Evolutionary conservation across 352 stramenopile genomes (phyloP).

Genomic region (Globisporangium ultimum): DNA sequence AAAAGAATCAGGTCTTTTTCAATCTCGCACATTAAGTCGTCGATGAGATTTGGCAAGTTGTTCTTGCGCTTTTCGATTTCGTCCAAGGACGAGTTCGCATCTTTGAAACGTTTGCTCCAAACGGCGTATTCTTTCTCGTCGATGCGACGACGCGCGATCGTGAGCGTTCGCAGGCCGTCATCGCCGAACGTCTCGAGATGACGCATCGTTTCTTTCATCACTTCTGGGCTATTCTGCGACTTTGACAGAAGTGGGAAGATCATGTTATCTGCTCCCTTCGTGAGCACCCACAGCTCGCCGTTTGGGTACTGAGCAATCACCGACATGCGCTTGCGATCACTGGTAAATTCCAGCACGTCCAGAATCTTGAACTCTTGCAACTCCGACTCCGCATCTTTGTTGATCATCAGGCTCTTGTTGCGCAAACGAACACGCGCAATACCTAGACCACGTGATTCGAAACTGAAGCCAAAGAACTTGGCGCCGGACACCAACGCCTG

Average conservation of each 20-base stretch:
- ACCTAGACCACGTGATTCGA: conserved; percentile 63
- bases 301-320: conserved; percentile 72
- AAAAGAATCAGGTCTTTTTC: conserved; percentile 81
- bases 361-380: conserved; percentile 82
- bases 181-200: conserved; percentile 82
- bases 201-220: conserved; percentile 52
- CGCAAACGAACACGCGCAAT: conserved; percentile 56
- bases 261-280: conserved; percentile 92
- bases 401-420: conserved; percentile 37
- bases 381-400: conserved; percentile 31
- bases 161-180: conserved; percentile 83
- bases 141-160: conserved; percentile 63
- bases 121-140: conserved; percentile 49
- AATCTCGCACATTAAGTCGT: conserved; percentile 71
- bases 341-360: conserved; percentile 96
- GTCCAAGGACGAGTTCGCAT: conserved; percentile 61
- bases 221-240: conserved; percentile 46
- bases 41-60: conserved; percentile 58
- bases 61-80: conserved; percentile 83
- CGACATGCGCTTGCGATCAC: conserved; percentile 79
- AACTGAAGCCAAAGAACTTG: conserved; percentile 75
- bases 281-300: conserved; percentile 63
- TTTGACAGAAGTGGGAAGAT: conserved; percentile 83
- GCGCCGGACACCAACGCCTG: conserved; percentile 87
- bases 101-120: conserved; percentile 67